A percentile compares a stretch with the other conserved stretches of the same genome.
Evolutionary conservation across 306 rosid genomes (phyloP).

Genomic region (Gynostemma pentaphyllum): DNA sequence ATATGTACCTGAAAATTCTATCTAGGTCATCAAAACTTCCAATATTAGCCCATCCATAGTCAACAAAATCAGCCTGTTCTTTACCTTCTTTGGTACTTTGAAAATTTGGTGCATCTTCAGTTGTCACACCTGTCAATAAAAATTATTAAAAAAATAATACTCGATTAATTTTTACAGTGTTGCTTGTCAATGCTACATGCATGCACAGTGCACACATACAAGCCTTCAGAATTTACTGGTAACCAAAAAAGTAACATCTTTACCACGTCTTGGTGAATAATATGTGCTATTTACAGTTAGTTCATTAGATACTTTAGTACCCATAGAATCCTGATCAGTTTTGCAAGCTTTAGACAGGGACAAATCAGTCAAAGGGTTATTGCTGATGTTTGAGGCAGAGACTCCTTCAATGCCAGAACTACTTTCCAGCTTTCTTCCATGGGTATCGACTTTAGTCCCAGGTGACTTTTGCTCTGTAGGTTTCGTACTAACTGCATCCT

Average conservation of each 20-base stretch:
- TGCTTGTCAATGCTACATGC: background rate
- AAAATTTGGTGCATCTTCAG: constrained; percentile 39
- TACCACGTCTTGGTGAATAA: constrained; percentile 33
- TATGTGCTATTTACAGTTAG: constrained; percentile 29
- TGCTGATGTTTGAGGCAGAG: constrained; percentile 38
- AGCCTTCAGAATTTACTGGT: constrained; percentile 9
- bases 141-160: constrained; percentile 10
- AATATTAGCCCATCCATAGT: constrained; percentile 77
- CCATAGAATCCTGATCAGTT: constrained; percentile 33
- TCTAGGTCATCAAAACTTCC: constrained; percentile 97
- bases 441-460: constrained; percentile 30
- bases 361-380: constrained; percentile 41
- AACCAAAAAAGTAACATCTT: constrained; percentile 16
- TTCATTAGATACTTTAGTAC: constrained; percentile 30
- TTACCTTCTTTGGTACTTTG: constrained; percentile 40
- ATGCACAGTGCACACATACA: background rate
- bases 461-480: constrained; percentile 40
- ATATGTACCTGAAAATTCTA: constrained; percentile 64
- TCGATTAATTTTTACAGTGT: background rate
- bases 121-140: constrained; percentile 40
- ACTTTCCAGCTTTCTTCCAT: constrained; percentile 34
- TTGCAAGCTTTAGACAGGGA: constrained; percentile 39
- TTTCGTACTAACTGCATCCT: constrained; percentile 30
- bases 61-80: constrained; percentile 75
- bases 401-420: constrained; percentile 23